These are phyloP conservation scores for Alternaria brassicae DNA, from an alignment of 2,329 filamentous ascomycete genomes.

Conservation along the genomic window DNA sequence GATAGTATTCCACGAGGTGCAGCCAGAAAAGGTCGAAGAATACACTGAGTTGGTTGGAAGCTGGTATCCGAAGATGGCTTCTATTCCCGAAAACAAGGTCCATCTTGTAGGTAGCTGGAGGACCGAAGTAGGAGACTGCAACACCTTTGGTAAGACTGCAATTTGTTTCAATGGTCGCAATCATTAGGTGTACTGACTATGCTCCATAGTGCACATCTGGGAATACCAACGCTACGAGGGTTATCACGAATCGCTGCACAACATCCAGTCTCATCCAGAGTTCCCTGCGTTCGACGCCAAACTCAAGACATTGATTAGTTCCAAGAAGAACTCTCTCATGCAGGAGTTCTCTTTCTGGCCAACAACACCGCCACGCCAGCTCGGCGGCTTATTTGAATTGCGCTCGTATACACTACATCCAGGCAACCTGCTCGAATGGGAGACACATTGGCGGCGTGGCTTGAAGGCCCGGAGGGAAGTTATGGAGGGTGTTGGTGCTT, in stretches of 20 bases:
- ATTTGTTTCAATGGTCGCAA: not conserved
- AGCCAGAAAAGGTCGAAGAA: slow-evolving; percentile 93
- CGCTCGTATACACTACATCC: slow-evolving; percentile 96
- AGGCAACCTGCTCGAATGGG: slow-evolving; percentile 96
- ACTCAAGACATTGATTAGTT: slow-evolving; percentile 82
- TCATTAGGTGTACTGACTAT: slow-evolving; percentile 12
- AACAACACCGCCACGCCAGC: slow-evolving; percentile 84
- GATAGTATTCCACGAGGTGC: slow-evolving; percentile 95
- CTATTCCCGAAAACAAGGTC: slow-evolving; percentile 86
- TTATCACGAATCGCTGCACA: slow-evolving; percentile 90
- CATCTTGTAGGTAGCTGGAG: slow-evolving; percentile 97
- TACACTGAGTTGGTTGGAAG: slow-evolving; percentile 87
- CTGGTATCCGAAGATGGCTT: slow-evolving; percentile 92
- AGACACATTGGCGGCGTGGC: slow-evolving; percentile 95
- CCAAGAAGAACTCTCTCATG: slow-evolving; percentile 91
- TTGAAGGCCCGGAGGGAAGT: slow-evolving; percentile 90
- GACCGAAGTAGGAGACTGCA: slow-evolving; percentile 95
- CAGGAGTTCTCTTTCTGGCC: slow-evolving; percentile 99
- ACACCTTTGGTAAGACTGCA: slow-evolving; percentile 80
- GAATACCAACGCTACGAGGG: slow-evolving; percentile 98
- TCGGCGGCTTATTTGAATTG: slow-evolving; percentile 94
- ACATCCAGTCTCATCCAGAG: slow-evolving; percentile 81
- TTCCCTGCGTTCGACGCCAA: slow-evolving; percentile 84
- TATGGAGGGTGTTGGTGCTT: slow-evolving; percentile 97
- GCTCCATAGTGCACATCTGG: slow-evolving; percentile 90